Conservation (phyloP, 257 asterid genomes). For the Lycium barbarum region DNA sequence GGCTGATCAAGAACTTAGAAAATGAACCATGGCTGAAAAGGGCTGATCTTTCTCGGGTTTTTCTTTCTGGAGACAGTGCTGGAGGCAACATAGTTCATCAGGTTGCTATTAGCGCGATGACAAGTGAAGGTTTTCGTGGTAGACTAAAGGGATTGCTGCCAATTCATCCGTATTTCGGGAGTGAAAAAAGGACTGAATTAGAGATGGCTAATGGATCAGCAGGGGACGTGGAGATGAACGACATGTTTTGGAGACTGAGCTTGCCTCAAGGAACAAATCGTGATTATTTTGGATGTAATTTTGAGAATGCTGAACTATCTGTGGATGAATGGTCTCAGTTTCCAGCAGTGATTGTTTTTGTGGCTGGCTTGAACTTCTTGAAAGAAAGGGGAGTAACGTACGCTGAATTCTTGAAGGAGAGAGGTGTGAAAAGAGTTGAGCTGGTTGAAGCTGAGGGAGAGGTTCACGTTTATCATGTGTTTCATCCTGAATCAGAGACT, state of each 20-base stretch:
- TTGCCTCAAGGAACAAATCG: slow-evolving; percentile 66
- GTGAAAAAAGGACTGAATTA: slow-evolving; percentile 52
- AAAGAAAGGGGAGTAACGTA: too few relatives aligned
- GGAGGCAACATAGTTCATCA: slow-evolving; percentile 50
- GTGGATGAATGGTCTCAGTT: too few relatives aligned
- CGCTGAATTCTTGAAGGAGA: too few relatives aligned
- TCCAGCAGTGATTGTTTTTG: too few relatives aligned
- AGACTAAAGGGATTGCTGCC: slow-evolving; percentile 53
- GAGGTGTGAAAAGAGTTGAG: not conserved
- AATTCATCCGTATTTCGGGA: slow-evolving; percentile 49
- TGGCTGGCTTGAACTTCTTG: too few relatives aligned
- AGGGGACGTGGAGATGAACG: slow-evolving; percentile 49
- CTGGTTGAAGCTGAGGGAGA: slow-evolving; percentile 63
- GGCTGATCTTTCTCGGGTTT: slow-evolving; percentile 59
- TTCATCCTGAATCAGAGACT: slow-evolving; percentile 68
- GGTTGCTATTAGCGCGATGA: slow-evolving; percentile 42
- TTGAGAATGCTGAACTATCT: slow-evolving; percentile 42
- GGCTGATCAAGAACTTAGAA: slow-evolving; percentile 43
- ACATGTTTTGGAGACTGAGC: slow-evolving; percentile 74
- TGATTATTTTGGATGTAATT: slow-evolving; percentile 65
- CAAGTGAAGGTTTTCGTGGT: not conserved
- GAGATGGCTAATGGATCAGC: slow-evolving; percentile 47
- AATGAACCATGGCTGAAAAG: slow-evolving; percentile 52
- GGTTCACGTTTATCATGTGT: slow-evolving; percentile 62
- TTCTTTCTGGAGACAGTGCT: slow-evolving; percentile 74